Base-by-base conservation (phyloP, 805 yeast genomes). In the Candida ascalaphidarum region DNA sequence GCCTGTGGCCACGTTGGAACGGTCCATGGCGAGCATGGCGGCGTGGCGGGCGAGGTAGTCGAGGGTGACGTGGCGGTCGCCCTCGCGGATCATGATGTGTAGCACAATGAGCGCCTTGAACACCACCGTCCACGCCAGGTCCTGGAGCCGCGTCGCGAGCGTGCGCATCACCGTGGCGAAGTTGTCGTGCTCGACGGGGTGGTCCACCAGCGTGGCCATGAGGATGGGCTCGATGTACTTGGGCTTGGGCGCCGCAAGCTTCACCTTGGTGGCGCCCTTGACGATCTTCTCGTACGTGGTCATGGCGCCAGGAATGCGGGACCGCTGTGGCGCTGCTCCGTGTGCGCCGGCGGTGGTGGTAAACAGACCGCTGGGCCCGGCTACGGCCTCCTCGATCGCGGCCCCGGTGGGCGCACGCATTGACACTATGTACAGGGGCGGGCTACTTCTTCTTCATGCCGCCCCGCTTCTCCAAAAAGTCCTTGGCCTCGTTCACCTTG, bases 231-330 rank as follows among this genome's bases (percentile, higher is more conserved):
- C 97, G 29, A 92, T 76, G 50, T 92, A 92, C 53, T 92, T 92
- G 21, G 94, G 81, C 57, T 92, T 92, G 5, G 98, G 98, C n/a
- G 97, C 95, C 8, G 97, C 97, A 59, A 84, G 71, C 74, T 62
- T 61, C 34, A 63, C 58, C 42, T 62, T 57, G 37, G 69, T 58
- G 40, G 65, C 66, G 11, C 67, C 66, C 60, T 81, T 82, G 39
- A 81, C 92, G 34, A 80, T 63, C 55, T 81, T 81, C 37, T 77
- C 79, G 47, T 75, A 77, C 1, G 44, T 40, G 16, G 44, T 36
- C 46, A 42, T 17, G 6, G 18, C 8, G 8, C 8, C 8, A 8
- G 18, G 18, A 17, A 17, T 17, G 8, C 8, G 18, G 8, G 18
- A 17, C 6, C 18, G 18, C 18, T 17, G 18, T 17, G 18, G 18